Evolutionary conservation across 148 eudicot species (phyloP), one percentile per base, ranked within the genome.

Genomic region (Amaranthus cruentus): DNA sequence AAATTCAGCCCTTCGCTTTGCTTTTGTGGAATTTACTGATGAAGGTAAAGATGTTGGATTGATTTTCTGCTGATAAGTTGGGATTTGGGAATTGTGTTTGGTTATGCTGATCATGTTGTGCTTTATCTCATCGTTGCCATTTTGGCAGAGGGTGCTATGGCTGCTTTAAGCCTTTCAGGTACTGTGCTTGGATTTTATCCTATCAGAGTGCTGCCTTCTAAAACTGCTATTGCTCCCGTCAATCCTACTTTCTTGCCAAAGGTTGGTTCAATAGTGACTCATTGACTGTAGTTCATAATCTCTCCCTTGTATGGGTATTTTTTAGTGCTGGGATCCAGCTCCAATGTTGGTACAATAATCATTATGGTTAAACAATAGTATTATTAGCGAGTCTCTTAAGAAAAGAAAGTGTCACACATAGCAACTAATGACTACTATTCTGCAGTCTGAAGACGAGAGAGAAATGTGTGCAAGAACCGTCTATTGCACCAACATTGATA

Each of bases 401-500:
- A 28, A 28, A 28, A 28, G 38, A 28, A 28, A 28, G 38, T 28
- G 38, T 28, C 38, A 28, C 38, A 28, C 72, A 9, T 63, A 9
- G 60, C 73, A 69, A 72, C 56, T 73, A 77, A 66, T 74, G 73
- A 57, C 48, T 69, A 56, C 68, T 66, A 8, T 28, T 74, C 14
- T 82, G 46, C 85, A 96, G 99, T 92, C 99, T 83, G 97, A 88
- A 82, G 92, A 88, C 81, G 99, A 96, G 84, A 83, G 97, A 81
- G 97, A 96, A 84, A 92, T 96, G 96, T 96, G 99, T 71, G 97
- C 99, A 51, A 89, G 96, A 79, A 96, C 99, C 68, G 88, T 96
- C 76, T 96, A 96, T 58, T 90, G 96, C 70, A 87, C 99, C 63
- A 96, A 96, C 78, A 92, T 96, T 74, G 96, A 96, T 70, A 92